These are phyloP conservation scores for Emergomyces orientalis DNA, from an alignment of 2,329 filamentous ascomycete species.

Conservation along the genomic window DNA sequence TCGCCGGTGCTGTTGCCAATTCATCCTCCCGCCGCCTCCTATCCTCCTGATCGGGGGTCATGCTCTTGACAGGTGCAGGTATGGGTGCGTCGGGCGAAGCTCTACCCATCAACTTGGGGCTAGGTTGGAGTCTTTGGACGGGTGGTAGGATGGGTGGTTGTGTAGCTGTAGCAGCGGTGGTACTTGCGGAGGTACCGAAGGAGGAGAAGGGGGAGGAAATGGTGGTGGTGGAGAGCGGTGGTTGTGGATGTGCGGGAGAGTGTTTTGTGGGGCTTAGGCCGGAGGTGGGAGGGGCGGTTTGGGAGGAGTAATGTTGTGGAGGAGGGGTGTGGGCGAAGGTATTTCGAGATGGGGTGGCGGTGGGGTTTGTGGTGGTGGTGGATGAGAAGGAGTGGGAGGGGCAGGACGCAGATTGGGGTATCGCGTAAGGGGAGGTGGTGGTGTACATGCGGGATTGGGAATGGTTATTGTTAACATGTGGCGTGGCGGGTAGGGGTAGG, in stretches of 20 bases:
- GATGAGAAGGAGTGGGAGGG: constrained; percentile 29
- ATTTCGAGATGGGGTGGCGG: constrained; percentile 23
- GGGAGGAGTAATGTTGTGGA: constrained; percentile 29
- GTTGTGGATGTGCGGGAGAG: constrained; percentile 27
- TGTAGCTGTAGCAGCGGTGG: constrained; percentile 7
- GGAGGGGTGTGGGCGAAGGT: constrained; percentile 21
- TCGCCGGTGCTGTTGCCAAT: constrained; percentile 14
- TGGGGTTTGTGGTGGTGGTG: constrained; percentile 18
- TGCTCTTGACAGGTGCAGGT: constrained; percentile 34
- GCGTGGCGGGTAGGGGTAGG: constrained; percentile 24
- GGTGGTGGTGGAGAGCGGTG: constrained; percentile 10
- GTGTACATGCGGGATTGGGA: constrained; percentile 7
- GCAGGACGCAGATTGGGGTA: constrained; percentile 22
- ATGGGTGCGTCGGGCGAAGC: constrained; percentile 36
- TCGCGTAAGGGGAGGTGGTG: constrained; percentile 10
- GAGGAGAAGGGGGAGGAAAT: constrained; percentile 1
- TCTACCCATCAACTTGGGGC: constrained; percentile 37
- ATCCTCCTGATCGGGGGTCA: constrained; percentile 37
- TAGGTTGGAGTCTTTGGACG: constrained; percentile 34
- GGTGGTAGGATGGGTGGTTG: constrained; percentile 30
- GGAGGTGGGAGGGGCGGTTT: constrained; percentile 29
- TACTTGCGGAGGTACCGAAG: constrained; percentile 8
- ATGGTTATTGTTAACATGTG: constrained; percentile 12
- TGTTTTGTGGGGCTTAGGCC: constrained; percentile 41
- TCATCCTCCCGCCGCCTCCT: constrained; percentile 32